These are phyloP conservation scores for Fraxinus paxiana DNA, from an alignment of 305 asterid genomes.

Conservation along the genomic window DNA sequence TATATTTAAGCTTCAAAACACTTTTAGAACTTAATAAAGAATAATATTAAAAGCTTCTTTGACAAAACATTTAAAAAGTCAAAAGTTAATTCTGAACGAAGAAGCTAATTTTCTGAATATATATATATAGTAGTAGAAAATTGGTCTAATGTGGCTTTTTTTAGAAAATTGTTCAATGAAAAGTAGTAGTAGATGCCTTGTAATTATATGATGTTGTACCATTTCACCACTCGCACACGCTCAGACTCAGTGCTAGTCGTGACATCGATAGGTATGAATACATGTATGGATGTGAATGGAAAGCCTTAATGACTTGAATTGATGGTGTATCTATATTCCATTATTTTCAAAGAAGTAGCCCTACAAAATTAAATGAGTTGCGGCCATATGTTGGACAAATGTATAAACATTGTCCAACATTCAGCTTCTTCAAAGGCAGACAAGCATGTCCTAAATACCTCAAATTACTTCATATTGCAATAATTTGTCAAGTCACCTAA, in stretches of 20 bases:
- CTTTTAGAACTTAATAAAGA: background rate
- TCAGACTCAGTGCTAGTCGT: background rate
- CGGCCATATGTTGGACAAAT: constrained; percentile 30
- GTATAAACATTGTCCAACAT: constrained; percentile 29
- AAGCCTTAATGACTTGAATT: background rate
- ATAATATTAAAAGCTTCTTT: background rate
- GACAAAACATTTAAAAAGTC: background rate
- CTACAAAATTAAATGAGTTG: constrained; percentile 33
- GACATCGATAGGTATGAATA: background rate
- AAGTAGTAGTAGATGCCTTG: background rate
- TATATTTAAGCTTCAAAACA: background rate
- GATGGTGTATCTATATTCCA: background rate
- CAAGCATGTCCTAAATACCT: constrained; percentile 35
- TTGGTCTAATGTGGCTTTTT: too few relatives aligned
- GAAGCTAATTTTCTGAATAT: background rate
- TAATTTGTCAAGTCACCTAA: constrained; percentile 11
- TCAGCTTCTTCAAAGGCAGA: constrained; percentile 36
- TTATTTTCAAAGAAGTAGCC: constrained; percentile 24
- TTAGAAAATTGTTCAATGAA: background rate
- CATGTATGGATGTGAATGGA: background rate
- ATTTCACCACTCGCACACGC: background rate
- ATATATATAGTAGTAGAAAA: too few relatives aligned
- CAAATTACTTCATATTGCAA: constrained; percentile 19
- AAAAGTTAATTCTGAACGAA: background rate
- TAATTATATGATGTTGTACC: background rate